Evolutionary conservation across 352 stramenopile genomes (phyloP), one percentile per base, ranked within the genome.

Genomic region (Pythium aquatile): DNA sequence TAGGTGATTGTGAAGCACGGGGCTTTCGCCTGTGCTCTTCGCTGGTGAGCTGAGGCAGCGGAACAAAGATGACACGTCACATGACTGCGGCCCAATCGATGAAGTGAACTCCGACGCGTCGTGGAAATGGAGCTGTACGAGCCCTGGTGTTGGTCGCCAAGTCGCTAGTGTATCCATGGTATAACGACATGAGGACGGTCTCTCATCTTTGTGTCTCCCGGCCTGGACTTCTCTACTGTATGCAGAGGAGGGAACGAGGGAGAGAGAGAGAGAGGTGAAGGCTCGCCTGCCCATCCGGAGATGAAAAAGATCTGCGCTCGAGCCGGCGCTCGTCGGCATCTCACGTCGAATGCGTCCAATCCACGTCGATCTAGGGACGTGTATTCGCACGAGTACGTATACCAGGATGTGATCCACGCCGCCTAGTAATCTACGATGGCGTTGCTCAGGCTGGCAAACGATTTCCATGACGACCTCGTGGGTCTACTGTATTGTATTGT

Each of bases 61-160:
- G 39, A 47, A 47, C 39, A 47, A 47, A 47, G 39, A 47, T 47
- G 39, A 47, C 39, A 47, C 39, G 39, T 47, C 39, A 47, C 39
- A 47, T 47, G 13, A 13, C 17, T 16, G 9, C 39, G 14, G 39
- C 17, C 39, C 39, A 47, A 47, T 47, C 3, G 39, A 3, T 17
- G 14, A 24, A n/a, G 17, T 47, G 39, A 47, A 24, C 5, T 4
- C 39, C 13, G 17, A 24, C 17, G 13, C 39, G 39, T 47, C 39
- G 39, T 5, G 39, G 3, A 47, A 47, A 24, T 24, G 35, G 35
- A 16, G 35, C 7, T 16, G 11, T 14, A 4, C 5, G 35, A 42
- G 7, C 10, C 35, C 5, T 42, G 35, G 35, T 42, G 35, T 11
- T 42, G 35, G 35, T 24, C 20, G 20, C 20, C 20, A 24, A 24